Evolutionary conservation across 2,329 filamentous ascomycete genomes (phyloP).

Genomic region (Emmonsiellopsis sp.): DNA sequence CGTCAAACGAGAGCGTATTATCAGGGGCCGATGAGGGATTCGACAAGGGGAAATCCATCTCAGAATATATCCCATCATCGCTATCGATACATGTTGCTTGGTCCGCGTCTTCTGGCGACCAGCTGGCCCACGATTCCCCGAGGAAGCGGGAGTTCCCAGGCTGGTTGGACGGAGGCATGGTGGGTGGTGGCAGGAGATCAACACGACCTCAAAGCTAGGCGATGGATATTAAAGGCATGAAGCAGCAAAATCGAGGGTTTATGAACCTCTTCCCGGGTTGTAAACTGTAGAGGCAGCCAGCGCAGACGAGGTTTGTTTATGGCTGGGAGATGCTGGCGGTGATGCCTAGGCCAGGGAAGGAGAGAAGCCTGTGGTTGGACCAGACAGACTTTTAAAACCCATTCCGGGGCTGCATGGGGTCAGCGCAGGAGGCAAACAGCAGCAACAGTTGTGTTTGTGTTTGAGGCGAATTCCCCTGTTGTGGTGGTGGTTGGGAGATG

Average conservation of each 20-base stretch:
- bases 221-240: background rate
- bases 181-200: background rate
- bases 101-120: slow-evolving; percentile 4
- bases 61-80: background rate
- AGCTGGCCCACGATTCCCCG: slow-evolving; percentile 4
- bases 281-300: background rate
- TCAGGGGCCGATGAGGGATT: background rate
- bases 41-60: slow-evolving; percentile 1
- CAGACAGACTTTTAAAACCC: too few species aligned
- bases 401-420: too few species aligned
- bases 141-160: background rate
- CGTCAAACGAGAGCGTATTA: background rate
- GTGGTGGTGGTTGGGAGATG: too few species aligned
- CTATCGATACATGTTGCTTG: background rate
- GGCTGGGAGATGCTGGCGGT: too few species aligned
- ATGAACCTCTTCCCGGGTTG: background rate
- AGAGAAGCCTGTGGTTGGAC: too few species aligned
- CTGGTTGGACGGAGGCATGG: background rate
- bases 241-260: background rate
- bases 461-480: too few species aligned
- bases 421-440: too few species aligned
- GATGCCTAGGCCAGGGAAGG: too few species aligned
- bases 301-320: background rate
- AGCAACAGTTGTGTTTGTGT: too few species aligned
- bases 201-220: background rate